phyloP scores from a whole-genome alignment of 768 basidiomycete genomes.

The Fistulinella prunicolor region DNA sequence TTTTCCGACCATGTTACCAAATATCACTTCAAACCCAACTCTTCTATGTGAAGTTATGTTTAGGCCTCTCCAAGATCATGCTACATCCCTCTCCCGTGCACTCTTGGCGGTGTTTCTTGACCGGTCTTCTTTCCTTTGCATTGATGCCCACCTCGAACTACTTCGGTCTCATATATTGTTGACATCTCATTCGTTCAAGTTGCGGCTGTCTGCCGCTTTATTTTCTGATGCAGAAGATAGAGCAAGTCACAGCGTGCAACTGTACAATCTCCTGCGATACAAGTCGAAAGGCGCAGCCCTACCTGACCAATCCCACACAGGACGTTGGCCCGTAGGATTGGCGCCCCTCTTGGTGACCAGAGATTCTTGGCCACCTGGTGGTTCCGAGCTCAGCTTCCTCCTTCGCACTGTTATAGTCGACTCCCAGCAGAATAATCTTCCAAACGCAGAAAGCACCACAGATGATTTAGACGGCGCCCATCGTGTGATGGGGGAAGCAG shows the following conservation, averaged over 20 bases:
- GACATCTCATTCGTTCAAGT: slow-evolving; percentile 69
- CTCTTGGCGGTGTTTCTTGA: slow-evolving; percentile 67
- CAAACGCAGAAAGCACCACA: slow-evolving; percentile 18
- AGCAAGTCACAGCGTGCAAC: slow-evolving; percentile 31
- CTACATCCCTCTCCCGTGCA: slow-evolving; percentile 60
- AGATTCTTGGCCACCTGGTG: slow-evolving; percentile 84
- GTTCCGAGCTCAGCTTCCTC: slow-evolving; percentile 79
- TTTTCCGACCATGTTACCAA: slow-evolving; percentile 61
- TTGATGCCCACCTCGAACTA: slow-evolving; percentile 63
- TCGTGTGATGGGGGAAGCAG: slow-evolving; percentile 55
- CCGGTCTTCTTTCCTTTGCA: slow-evolving; percentile 59
- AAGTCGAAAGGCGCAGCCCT: slow-evolving; percentile 13
- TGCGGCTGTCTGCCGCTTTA: slow-evolving; percentile 63
- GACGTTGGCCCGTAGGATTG: slow-evolving; percentile 66
- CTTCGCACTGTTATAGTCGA: slow-evolving; percentile 84
- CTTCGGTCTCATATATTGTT: slow-evolving; percentile 76
- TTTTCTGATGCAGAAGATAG: slow-evolving; percentile 71
- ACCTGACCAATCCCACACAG: slow-evolving; percentile 19
- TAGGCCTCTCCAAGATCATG: slow-evolving; percentile 56
- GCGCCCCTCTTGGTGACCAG: slow-evolving; percentile 69
- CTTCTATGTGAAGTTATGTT: slow-evolving; percentile 65
- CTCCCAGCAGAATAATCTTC: slow-evolving; percentile 47
- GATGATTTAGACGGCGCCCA: slow-evolving; percentile 35
- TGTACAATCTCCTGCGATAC: slow-evolving; percentile 23
- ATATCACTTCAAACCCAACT: slow-evolving; percentile 60